Percentiles rank a stretch among this genome's conserved stretches.
These are phyloP conservation scores for Penicillium capsulatum DNA, from an alignment of 2,329 filamentous ascomycete species.

Conservation along the genomic window DNA sequence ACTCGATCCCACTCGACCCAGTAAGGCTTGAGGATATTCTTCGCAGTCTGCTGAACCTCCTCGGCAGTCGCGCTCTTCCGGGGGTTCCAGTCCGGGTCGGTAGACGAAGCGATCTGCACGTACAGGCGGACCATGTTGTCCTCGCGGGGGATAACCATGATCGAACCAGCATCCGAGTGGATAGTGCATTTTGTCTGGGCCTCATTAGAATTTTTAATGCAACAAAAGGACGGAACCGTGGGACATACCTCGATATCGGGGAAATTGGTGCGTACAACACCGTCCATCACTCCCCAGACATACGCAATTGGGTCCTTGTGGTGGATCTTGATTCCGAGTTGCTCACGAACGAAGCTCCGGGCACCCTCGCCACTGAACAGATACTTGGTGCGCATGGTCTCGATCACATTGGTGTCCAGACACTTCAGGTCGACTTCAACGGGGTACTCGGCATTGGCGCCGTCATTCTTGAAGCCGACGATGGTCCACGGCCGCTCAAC, in stretches of 20 bases:
- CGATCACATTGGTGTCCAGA: slow-evolving; percentile 64
- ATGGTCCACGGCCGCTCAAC: slow-evolving; percentile 61
- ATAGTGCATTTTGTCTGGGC: slow-evolving; percentile 64
- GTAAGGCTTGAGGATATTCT: slow-evolving; percentile 58
- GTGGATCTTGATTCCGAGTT: slow-evolving; percentile 62
- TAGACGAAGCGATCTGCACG: slow-evolving; percentile 59
- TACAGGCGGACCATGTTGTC: slow-evolving; percentile 50
- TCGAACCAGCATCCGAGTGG: slow-evolving; percentile 59
- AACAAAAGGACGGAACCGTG: background rate
- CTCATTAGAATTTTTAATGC: background rate
- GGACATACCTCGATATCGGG: slow-evolving; percentile 56
- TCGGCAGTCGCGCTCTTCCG: slow-evolving; percentile 57
- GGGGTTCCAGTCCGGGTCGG: slow-evolving; percentile 58
- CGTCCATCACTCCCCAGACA: slow-evolving; percentile 65
- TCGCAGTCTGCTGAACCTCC: slow-evolving; percentile 56
- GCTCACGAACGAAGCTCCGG: slow-evolving; percentile 56
- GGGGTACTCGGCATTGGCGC: slow-evolving; percentile 64
- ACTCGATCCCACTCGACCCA: slow-evolving; percentile 60
- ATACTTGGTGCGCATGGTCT: slow-evolving; percentile 62
- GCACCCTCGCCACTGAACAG: slow-evolving; percentile 62
- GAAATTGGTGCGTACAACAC: slow-evolving; percentile 60
- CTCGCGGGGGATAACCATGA: slow-evolving; percentile 58
- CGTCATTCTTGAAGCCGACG: slow-evolving; percentile 58
- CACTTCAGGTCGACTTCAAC: slow-evolving; percentile 75
- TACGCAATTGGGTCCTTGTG: slow-evolving; percentile 62